These are phyloP conservation scores for Sporothrix brunneoviolacea DNA, from an alignment of 2,329 filamentous ascomycete genomes.

Conservation along the genomic window DNA sequence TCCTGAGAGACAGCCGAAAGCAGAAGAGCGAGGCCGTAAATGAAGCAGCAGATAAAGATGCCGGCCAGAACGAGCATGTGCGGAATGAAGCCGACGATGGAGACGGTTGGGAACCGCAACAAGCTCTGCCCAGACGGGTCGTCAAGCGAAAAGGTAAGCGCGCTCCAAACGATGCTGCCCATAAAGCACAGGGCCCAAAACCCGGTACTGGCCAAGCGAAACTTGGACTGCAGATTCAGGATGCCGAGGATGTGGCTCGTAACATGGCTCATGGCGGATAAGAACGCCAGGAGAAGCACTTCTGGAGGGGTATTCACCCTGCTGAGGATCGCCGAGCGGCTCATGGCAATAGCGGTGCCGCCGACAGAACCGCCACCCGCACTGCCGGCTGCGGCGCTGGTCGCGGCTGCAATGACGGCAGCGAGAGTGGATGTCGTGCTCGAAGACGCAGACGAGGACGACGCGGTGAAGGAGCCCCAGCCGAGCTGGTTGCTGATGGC, in stretches of 20 bases:
- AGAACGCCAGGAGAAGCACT: constrained; percentile 74
- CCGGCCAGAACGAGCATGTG: constrained; percentile 81
- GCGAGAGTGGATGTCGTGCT: constrained; percentile 34
- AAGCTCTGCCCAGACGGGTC: constrained; percentile 58
- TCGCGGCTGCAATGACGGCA: constrained; percentile 18
- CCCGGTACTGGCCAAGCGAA: constrained; percentile 77
- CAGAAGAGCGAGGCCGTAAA: constrained; percentile 70
- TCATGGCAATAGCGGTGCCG: constrained; percentile 45
- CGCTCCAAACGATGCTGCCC: constrained; percentile 73
- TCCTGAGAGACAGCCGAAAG: constrained; percentile 56
- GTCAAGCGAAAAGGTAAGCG: constrained; percentile 54
- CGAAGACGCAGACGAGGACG: constrained; percentile 27
- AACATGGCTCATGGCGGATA: constrained; percentile 85
- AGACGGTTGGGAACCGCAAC: constrained; percentile 85
- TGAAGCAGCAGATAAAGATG: constrained; percentile 65
- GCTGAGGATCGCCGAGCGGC: constrained; percentile 62
- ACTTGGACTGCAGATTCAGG: constrained; percentile 69
- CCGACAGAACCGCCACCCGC: constrained; percentile 15
- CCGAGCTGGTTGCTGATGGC: constrained; percentile 75
- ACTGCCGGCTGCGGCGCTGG: constrained; percentile 17
- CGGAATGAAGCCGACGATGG: constrained; percentile 89
- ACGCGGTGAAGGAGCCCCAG: constrained; percentile 53
- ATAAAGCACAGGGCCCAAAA: constrained; percentile 91
- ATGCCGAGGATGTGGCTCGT: constrained; percentile 78
- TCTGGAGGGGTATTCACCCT: constrained; percentile 85